Evolutionary conservation across 768 basidiomycete species (phyloP), one percentile per base, ranked within the genome.

Genomic region (Boletus huronensis): DNA sequence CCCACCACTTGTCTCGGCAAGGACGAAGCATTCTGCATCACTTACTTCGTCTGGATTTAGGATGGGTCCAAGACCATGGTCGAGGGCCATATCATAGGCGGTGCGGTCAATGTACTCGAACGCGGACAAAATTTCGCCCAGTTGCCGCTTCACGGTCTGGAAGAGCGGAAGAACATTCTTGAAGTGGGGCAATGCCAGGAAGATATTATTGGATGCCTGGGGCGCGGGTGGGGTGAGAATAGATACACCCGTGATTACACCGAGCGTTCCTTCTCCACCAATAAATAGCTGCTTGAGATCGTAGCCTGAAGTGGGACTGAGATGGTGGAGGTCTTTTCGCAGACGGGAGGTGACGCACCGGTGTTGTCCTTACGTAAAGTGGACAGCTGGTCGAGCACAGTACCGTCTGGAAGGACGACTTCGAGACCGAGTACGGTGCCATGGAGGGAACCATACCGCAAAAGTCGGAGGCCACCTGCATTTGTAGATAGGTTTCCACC

Each of bases 271-370:
- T 69, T 99, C 97, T 6, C 90, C 87, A 13, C 97, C 97, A 61
- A 99, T 97, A 74, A 98, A 99, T 17, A 99, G 81, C 65, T 99
- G 97, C 72, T 99, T 98, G 43, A 99, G 78, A 70, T 99, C 97
- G 68, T 97, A 98, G 13, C 97, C 96, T 93, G 62, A 36, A 23
- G n/a, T 17, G 38, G 14, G 17, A 23, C 8, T 68, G 40, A 65
- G 49, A 31, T 23, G 14, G 7, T 16, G 6, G 7, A 17, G 29
- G 2, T 2, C 6, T 13, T 36, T 17, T 53, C 16, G 23, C 7
- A 50, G 35, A 35, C 11, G 11, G 14, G 9, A 44, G 50, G 19
- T 35, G 50, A 64, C 81, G 46, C 56, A 90, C 94, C 95, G 3
- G 97, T 98, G 68, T 98, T 98, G 71, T 98, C 97, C 73, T 99